These are phyloP conservation scores for Filobasidium floriforme DNA, from an alignment of 768 basidiomycete species.

Conservation along the genomic window DNA sequence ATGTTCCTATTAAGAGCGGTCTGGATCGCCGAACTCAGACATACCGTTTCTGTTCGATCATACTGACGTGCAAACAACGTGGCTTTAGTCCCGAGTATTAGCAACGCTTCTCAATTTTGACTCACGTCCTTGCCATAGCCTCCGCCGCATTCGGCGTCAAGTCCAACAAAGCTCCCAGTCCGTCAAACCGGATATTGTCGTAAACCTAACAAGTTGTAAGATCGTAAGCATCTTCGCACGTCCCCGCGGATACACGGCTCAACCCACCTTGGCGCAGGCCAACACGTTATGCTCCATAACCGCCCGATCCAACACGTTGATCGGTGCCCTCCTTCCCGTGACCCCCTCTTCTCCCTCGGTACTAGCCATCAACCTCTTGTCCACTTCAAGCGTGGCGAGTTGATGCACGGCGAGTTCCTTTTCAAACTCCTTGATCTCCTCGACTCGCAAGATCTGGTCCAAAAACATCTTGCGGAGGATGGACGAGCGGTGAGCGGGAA, in stretches of 20 bases:
- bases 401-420: slow-evolving; percentile 78
- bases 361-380: slow-evolving; percentile 46
- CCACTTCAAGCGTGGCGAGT: slow-evolving; percentile 69
- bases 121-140: slow-evolving; percentile 69
- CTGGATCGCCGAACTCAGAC: slow-evolving; percentile 16
- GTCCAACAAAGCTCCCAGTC: slow-evolving; percentile 82
- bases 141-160: slow-evolving; percentile 88
- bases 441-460: slow-evolving; percentile 85
- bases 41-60: slow-evolving; percentile 93
- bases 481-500: slow-evolving; percentile 51
- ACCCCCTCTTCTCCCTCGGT: slow-evolving; percentile 50
- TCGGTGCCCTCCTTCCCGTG: slow-evolving; percentile 79
- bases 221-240: slow-evolving; percentile 8
- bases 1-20: neutral
- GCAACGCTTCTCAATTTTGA: neutral
- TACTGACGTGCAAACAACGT: slow-evolving; percentile 49
- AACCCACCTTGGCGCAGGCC: slow-evolving; percentile 71
- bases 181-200: slow-evolving; percentile 91
- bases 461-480: slow-evolving; percentile 98
- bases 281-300: slow-evolving; percentile 98
- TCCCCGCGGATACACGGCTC: neutral
- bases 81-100: neutral
- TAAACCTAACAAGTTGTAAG: slow-evolving; percentile 52
- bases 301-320: slow-evolving; percentile 90
- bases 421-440: slow-evolving; percentile 85